Evolutionary conservation across 352 stramenopile genomes (phyloP).

Genomic region (Paralagenidium karlingii): DNA sequence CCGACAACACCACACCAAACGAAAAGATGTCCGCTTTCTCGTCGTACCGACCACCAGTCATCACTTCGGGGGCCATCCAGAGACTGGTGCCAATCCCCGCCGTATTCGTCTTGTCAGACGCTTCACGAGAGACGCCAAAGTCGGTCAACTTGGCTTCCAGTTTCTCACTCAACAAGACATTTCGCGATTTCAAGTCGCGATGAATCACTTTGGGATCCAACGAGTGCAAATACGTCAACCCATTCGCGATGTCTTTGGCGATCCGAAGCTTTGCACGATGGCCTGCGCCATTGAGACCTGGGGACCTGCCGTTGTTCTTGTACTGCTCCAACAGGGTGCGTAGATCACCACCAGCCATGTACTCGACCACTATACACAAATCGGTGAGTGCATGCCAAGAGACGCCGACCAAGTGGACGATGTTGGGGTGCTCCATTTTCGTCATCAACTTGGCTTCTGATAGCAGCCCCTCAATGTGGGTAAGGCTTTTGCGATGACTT

Average conservation of each 20-base stretch:
- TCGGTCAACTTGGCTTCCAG: conserved; percentile 58
- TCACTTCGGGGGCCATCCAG: conserved; percentile 70
- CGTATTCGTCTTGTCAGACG: conserved; percentile 71
- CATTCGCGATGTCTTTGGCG: conserved; percentile 56
- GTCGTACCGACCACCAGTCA: conserved; percentile 75
- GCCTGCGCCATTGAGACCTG: too few species aligned
- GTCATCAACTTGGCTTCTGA: too few species aligned
- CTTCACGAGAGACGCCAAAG: conserved; percentile 71
- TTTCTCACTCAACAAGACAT: conserved; percentile 50
- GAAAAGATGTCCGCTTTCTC: conserved; percentile 79
- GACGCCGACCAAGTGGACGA: too few species aligned
- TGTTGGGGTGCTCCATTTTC: too few species aligned
- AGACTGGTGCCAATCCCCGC: conserved; percentile 71
- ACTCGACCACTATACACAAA: too few species aligned
- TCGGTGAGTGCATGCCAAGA: too few species aligned
- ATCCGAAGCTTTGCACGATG: conserved; percentile 71
- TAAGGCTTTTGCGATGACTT: too few species aligned
- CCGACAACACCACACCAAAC: conserved; percentile 70
- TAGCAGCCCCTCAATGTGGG: too few species aligned
- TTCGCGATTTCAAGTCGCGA: conserved; percentile 66
- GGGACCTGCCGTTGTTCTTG: too few species aligned
- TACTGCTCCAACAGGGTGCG: too few species aligned
- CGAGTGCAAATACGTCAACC: conserved; percentile 62
- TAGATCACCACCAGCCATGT: too few species aligned
- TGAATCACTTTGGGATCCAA: conserved; percentile 70